These are phyloP conservation scores for Brassica rapa DNA, from an alignment of 345 rosid genomes.

Conservation along the genomic window DNA sequence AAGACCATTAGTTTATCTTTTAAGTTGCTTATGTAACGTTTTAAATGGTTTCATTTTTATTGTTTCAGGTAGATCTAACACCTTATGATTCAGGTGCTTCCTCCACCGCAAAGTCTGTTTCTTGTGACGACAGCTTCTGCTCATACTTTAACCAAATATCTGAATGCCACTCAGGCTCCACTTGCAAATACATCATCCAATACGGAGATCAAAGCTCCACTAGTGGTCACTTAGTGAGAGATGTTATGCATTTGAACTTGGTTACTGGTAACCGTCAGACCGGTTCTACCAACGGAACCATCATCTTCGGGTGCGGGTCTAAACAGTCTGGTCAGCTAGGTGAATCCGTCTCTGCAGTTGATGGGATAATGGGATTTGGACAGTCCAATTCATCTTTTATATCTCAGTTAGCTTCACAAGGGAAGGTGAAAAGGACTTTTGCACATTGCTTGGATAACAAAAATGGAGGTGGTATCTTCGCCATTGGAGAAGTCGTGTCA, in stretches of 20 bases:
- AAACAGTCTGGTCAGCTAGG: slow-evolving; percentile 81
- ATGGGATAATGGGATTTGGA: slow-evolving; percentile 93
- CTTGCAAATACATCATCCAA: slow-evolving; percentile 62
- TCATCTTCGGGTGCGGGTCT: slow-evolving; percentile 81
- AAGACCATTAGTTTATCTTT: slow-evolving; percentile 22
- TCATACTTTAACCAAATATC: slow-evolving; percentile 50
- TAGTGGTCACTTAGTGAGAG: slow-evolving; percentile 68
- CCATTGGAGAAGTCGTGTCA: slow-evolving; percentile 77
- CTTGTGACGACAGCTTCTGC: slow-evolving; percentile 66
- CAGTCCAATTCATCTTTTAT: slow-evolving; percentile 81
- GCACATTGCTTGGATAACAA: slow-evolving; percentile 83
- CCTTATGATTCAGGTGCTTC: slow-evolving; percentile 64
- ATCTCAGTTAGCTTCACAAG: slow-evolving; percentile 78
- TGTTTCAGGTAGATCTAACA: slow-evolving; percentile 58
- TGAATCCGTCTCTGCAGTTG: slow-evolving; percentile 66
- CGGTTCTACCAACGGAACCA: slow-evolving; percentile 52
- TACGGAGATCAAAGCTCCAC: slow-evolving; percentile 89
- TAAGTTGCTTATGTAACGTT: background rate
- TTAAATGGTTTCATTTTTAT: background rate
- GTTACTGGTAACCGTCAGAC: slow-evolving; percentile 66
- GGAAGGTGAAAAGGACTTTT: slow-evolving; percentile 68
- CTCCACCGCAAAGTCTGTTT: slow-evolving; percentile 46
- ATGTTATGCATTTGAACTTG: slow-evolving; percentile 53
- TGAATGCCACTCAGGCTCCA: slow-evolving; percentile 56
- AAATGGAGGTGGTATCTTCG: slow-evolving; percentile 86